Evolutionary conservation across 192 early-diverging fungal genomes (phyloP), one percentile per base, ranked within the genome.

Genomic region (Phlyctochytrium planicorne): DNA sequence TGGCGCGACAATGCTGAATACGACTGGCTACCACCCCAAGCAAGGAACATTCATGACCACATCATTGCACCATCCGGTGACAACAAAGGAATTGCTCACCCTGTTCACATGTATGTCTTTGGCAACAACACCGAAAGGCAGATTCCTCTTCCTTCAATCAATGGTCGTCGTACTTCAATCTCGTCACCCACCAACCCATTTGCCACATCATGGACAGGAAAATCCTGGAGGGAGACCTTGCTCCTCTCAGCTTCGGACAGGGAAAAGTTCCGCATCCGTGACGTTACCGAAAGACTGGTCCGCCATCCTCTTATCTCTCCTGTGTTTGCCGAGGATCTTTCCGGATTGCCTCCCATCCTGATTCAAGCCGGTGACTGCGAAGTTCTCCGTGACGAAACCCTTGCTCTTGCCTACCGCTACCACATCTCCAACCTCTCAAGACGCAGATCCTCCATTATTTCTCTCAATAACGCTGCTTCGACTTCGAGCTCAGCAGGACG

Each of bases 281-380:
- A 73, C 61, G 59, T 47, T 0, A 53, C 74, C 20, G 73, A 75
- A 53, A 56, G 63, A 32, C 70, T 78, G 55, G 74, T 75, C 27
- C 34, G 71, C 1, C 80, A 82, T 52, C 80, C 80, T 0, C 63
- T 82, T 1, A 68, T 82, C 0, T 75, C 72, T 0, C 80, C 80
- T n/a, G 70, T 82, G 17, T 79, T 65, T 67, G 71, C 70, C 31
- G 67, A 68, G 1, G 59, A 74, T 25, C 68, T 72, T 24, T 47
- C 29, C 10, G 73, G 69, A 23, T 67, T 82, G 37, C 74, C 74
- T 12, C 80, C 80, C 17, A 62, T 79, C 30, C 66, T 79, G 63
- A 68, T 82, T 33, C 77, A 77, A 67, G 65, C 75, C 17, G 80
- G 80, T 10, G 73, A 77, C 27, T 56, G 63, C 34, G 80, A 82